These are phyloP conservation scores for Crithidia fasciculata DNA, from an alignment of 208 protist species.

Conservation along the genomic window DNA sequence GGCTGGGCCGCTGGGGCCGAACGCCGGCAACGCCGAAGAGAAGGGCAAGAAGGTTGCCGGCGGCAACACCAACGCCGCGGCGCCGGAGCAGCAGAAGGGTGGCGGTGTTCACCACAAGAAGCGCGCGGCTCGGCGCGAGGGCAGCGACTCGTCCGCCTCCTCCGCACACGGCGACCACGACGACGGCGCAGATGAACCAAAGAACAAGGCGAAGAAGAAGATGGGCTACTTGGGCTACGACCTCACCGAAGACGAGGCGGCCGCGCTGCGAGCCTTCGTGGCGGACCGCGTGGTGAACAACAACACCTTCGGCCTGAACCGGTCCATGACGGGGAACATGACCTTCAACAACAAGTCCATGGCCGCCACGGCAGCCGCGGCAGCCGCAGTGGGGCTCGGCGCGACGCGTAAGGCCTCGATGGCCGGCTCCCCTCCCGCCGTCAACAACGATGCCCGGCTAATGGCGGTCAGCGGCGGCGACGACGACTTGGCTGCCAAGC, in stretches of 20 bases:
- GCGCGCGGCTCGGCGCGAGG: conserved; percentile 1
- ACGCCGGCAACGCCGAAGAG: conserved; percentile 1
- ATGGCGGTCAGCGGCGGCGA: conserved; percentile 59
- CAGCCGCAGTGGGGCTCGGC: conserved; percentile 17
- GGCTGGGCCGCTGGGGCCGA: too few species aligned
- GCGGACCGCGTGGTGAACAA: conserved; percentile 25
- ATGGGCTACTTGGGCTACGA: conserved; percentile 86
- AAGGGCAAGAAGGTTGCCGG: conserved; percentile 1
- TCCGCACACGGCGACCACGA: conserved; percentile 6
- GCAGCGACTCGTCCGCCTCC: conserved; percentile 1
- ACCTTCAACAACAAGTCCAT: conserved; percentile 12
- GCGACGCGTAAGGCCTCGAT: conserved; percentile 8
- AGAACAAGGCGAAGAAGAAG: conserved; percentile 52
- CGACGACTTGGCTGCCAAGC: conserved; percentile 47
- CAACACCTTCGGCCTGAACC: conserved; percentile 21
- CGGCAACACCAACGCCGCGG: background rate
- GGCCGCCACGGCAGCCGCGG: conserved; percentile 6
- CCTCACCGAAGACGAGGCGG: conserved; percentile 73
- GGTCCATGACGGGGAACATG: conserved; percentile 20
- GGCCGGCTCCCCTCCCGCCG: conserved; percentile 16
- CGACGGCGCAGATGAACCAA: conserved; percentile 19
- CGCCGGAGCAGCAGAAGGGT: conserved; percentile 10
- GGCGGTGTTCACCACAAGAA: background rate
- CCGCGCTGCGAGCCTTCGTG: conserved; percentile 66
- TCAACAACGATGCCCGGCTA: conserved; percentile 48